These are phyloP conservation scores for Penicillium sp. DNA, from an alignment of 2,329 filamentous ascomycete species.

Conservation along the genomic window DNA sequence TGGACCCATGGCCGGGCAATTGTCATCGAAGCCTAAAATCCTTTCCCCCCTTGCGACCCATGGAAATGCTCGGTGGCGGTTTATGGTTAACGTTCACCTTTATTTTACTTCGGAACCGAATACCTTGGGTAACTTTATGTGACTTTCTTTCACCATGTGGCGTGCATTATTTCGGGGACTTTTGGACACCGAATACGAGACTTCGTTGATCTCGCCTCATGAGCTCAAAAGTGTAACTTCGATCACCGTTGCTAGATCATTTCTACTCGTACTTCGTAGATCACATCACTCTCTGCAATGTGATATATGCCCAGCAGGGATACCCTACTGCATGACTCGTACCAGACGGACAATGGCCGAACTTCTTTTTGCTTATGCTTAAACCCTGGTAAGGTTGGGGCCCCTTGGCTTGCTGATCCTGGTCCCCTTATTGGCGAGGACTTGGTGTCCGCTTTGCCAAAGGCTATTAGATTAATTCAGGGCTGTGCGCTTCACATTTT, in stretches of 20 bases:
- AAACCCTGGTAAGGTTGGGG: constrained; percentile 42
- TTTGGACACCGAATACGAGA: constrained; percentile 22
- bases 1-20: background rate
- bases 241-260: background rate
- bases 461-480: constrained; percentile 22
- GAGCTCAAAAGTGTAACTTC: background rate
- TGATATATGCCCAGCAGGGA: constrained; percentile 27
- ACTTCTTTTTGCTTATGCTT: constrained; percentile 36
- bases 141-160: constrained; percentile 22
- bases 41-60: constrained; percentile 13
- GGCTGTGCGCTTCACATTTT: constrained; percentile 5
- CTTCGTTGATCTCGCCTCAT: background rate
- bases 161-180: constrained; percentile 21
- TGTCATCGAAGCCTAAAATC: constrained; percentile 27
- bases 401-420: constrained; percentile 28
- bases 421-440: constrained; percentile 20
- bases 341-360: constrained; percentile 29
- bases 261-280: background rate
- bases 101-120: background rate
- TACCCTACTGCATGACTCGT: constrained; percentile 26
- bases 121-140: background rate
- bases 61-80: constrained; percentile 10
- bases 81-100: constrained; percentile 12
- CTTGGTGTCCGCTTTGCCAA: constrained; percentile 11
- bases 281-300: constrained; percentile 9